A percentile compares a stretch with the other conserved stretches of the same genome.
Evolutionary conservation across 192 early-diverging fungal genomes (phyloP).

Genomic region (Neocallimastix lanati): DNA sequence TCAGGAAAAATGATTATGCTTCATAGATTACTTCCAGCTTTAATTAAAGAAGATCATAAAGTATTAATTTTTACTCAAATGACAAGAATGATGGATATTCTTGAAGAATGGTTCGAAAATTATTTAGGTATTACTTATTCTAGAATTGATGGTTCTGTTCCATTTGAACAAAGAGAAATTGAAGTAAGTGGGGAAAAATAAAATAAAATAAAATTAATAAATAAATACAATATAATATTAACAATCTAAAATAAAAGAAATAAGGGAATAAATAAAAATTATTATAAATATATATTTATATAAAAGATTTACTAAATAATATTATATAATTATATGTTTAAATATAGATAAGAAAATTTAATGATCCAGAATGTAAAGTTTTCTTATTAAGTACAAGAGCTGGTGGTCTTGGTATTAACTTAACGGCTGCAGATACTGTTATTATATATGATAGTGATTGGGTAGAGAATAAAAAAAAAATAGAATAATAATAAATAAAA

Average conservation of each 20-base stretch:
- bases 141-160: slow-evolving; percentile 34
- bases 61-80: slow-evolving; percentile 91
- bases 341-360: slow-evolving; percentile 23
- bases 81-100: slow-evolving; percentile 68
- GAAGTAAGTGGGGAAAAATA: too few relatives aligned
- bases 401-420: slow-evolving; percentile 58
- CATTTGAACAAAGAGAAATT: slow-evolving; percentile 36
- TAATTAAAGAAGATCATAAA: slow-evolving; percentile 71
- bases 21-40: slow-evolving; percentile 55
- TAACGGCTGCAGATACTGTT: slow-evolving; percentile 61
- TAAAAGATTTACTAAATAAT: too few relatives aligned
- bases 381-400: slow-evolving; percentile 44
- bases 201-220: slow-evolving; percentile 13
- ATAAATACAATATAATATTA: neutral
- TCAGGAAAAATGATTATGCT: slow-evolving; percentile 82
- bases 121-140: slow-evolving; percentile 36
- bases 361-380: slow-evolving; percentile 10
- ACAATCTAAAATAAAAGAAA: neutral
- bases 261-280: neutral
- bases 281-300: too few relatives aligned
- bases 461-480: slow-evolving; percentile 4
- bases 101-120: slow-evolving; percentile 53
- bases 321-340: too few relatives aligned
- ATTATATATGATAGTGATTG: slow-evolving; percentile 64
- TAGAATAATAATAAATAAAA: neutral